Evolutionary conservation across 1,284 basidiomycete genomes (phyloP).

Genomic region (Xerocomus cyaneibrunnescens): DNA sequence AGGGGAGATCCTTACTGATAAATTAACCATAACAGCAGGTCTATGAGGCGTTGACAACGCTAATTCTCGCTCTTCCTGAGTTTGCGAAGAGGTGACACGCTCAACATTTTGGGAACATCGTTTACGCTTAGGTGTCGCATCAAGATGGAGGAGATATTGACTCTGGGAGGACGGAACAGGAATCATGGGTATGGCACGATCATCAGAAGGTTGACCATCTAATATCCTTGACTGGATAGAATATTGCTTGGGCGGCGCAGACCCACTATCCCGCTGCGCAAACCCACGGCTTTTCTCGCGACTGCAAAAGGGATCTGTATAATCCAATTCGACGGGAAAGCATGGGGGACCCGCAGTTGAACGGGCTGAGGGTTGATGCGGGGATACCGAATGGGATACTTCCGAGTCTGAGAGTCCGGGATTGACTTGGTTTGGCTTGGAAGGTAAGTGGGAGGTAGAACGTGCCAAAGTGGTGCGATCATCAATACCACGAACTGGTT

Average conservation of each 20-base stretch:
- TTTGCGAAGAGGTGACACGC: slow-evolving; percentile 33
- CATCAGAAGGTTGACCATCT: slow-evolving; percentile 4
- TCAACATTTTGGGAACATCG: slow-evolving; percentile 15
- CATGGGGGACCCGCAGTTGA: background rate
- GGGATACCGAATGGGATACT: background rate
- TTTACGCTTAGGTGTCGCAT: slow-evolving; percentile 34
- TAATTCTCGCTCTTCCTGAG: slow-evolving; percentile 31
- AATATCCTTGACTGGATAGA: background rate
- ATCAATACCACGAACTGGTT: background rate
- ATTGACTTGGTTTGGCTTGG: background rate
- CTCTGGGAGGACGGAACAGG: slow-evolving; percentile 34
- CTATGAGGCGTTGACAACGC: slow-evolving; percentile 2
- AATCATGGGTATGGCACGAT: slow-evolving; percentile 5
- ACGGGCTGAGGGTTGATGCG: background rate
- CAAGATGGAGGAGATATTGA: slow-evolving; percentile 33
- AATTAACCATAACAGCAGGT: background rate
- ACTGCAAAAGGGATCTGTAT: slow-evolving; percentile 2
- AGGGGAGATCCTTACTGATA: background rate
- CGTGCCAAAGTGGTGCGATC: slow-evolving; percentile 3
- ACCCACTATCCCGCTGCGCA: background rate
- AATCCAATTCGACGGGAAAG: background rate
- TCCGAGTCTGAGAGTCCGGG: background rate
- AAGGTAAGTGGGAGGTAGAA: background rate
- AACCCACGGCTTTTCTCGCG: background rate
- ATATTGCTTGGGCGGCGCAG: background rate